Conservation (phyloP, 306 rosid species). For the Begonia loranthoides region DNA sequence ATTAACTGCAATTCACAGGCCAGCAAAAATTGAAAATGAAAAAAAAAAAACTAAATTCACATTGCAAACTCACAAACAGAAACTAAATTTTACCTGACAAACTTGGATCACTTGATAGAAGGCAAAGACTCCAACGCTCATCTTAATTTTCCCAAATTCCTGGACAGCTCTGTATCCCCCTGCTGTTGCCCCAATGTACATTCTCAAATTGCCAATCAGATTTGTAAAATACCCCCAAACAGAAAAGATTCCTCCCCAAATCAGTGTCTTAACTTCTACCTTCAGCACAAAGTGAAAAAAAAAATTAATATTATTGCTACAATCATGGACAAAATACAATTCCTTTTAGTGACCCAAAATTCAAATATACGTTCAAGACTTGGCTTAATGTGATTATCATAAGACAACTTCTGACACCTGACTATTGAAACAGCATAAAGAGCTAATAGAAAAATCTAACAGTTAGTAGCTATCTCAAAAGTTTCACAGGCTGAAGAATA, state of each 20-base stretch:
- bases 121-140: constrained; percentile 79
- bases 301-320: not conserved
- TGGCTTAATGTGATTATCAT: not conserved
- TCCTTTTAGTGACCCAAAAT: not conserved
- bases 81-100: constrained; percentile 50
- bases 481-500: not conserved
- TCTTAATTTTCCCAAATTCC: constrained; percentile 64
- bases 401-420: not conserved
- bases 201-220: constrained; percentile 44
- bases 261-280: constrained; percentile 19
- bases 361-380: not conserved
- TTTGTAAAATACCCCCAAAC: constrained; percentile 17
- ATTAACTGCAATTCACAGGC: constrained; percentile 1
- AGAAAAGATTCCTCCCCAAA: constrained; percentile 8
- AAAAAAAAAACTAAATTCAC: not conserved
- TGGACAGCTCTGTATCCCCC: constrained; percentile 49
- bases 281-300: constrained; percentile 15
- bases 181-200: constrained; percentile 57
- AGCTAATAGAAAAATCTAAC: not conserved
- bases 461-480: not conserved
- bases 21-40: not conserved
- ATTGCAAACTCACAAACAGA: not conserved
- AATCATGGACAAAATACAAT: not conserved
- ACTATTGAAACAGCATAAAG: not conserved
- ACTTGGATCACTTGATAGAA: constrained; percentile 83